A percentile compares a stretch with the other conserved stretches of the same genome.
These are phyloP conservation scores for Nicotiana sylvestris DNA, from an alignment of 257 asterid species.

Conservation along the genomic window DNA sequence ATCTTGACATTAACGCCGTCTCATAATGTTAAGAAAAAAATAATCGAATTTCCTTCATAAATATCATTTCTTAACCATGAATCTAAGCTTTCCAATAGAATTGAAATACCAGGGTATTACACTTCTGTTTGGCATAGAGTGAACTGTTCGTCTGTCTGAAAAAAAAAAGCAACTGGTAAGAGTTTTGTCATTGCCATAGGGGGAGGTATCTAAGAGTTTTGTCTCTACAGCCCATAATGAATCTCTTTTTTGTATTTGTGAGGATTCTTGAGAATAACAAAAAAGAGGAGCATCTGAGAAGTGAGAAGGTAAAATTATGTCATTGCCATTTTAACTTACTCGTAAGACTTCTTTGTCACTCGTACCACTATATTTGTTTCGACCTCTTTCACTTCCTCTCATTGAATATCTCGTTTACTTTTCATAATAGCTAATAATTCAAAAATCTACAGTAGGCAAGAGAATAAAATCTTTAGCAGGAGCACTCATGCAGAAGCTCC, in stretches of 20 bases:
- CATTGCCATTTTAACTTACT: neutral
- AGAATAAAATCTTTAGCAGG: neutral
- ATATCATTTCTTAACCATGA: too few relatives aligned
- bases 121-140: neutral
- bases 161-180: neutral
- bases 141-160: neutral
- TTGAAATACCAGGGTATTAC: too few relatives aligned
- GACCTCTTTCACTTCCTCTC: neutral
- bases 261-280: slow-evolving; percentile 2
- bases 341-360: neutral
- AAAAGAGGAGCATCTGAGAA: neutral
- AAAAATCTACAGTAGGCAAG: neutral
- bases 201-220: neutral
- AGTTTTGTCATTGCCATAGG: neutral
- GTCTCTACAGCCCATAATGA: neutral
- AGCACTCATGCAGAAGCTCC: neutral
- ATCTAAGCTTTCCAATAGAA: too few relatives aligned
- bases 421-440: neutral
- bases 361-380: neutral
- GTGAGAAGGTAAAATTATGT: neutral
- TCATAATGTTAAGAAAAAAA: too few relatives aligned
- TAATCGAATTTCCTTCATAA: too few relatives aligned
- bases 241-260: neutral
- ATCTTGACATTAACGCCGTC: too few relatives aligned
- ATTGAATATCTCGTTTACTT: neutral